phyloP scores from a whole-genome alignment of 345 rosid species.

The Hirschfeldia incana region DNA sequence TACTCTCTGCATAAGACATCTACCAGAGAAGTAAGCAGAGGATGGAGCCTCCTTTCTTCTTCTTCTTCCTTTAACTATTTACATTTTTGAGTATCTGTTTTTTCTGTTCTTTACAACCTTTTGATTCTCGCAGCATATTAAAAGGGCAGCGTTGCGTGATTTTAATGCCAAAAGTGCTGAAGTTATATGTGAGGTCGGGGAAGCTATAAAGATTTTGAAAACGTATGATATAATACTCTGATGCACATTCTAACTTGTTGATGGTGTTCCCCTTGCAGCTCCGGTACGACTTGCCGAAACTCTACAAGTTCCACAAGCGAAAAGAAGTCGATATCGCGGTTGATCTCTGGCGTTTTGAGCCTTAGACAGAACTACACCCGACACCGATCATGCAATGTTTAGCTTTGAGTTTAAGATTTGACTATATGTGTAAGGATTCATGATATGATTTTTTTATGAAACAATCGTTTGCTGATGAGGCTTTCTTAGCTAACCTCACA shows the following conservation, averaged over 20 bases:
- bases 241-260: neutral
- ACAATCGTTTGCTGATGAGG: neutral
- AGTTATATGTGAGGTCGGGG: constrained; percentile 75
- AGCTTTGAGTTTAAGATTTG: constrained; percentile 15
- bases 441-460: neutral
- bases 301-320: constrained; percentile 87
- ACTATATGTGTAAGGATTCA: neutral
- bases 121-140: constrained; percentile 60
- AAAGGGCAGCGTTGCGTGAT: constrained; percentile 69
- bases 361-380: constrained; percentile 35
- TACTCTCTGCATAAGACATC: constrained; percentile 98
- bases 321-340: constrained; percentile 85
- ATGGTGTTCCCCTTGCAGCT: constrained; percentile 49
- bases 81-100: neutral
- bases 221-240: neutral
- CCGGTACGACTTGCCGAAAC: constrained; percentile 70
- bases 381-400: constrained; percentile 6
- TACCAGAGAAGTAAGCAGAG: constrained; percentile 78
- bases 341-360: constrained; percentile 95
- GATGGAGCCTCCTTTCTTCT: neutral
- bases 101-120: neutral
- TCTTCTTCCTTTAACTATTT: constrained; percentile 2
- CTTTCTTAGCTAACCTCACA: neutral
- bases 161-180: constrained; percentile 83
- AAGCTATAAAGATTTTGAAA: constrained; percentile 11